Conservation (phyloP, 2,329 filamentous ascomycete species). For the Macrophomina pseudophaseolina region DNA sequence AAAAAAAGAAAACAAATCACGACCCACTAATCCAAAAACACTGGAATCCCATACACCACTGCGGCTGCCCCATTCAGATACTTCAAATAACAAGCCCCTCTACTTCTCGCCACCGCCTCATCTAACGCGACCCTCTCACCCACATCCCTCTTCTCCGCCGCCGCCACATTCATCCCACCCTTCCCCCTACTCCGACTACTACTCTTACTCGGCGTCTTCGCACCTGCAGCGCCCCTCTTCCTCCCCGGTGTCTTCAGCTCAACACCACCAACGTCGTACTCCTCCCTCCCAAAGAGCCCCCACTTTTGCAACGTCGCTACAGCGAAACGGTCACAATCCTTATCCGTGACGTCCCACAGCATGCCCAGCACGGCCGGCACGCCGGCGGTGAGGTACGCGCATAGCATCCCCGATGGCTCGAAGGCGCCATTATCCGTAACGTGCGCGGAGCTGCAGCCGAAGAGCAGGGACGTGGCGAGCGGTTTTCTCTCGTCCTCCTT, state of each 20-base stretch:
- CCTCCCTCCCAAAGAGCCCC: slow-evolving; percentile 68
- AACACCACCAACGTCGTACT: slow-evolving; percentile 30
- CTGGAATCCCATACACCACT: slow-evolving; percentile 92
- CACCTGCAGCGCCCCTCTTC: slow-evolving; percentile 36
- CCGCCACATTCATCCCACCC: slow-evolving; percentile 27
- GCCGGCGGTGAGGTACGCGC: slow-evolving; percentile 87
- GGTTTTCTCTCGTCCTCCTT: slow-evolving; percentile 22
- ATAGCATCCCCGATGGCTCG: slow-evolving; percentile 86
- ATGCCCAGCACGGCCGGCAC: slow-evolving; percentile 85
- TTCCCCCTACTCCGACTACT: slow-evolving; percentile 31
- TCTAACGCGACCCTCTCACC: slow-evolving; percentile 59
- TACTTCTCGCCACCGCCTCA: slow-evolving; percentile 78
- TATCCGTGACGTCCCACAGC: slow-evolving; percentile 97
- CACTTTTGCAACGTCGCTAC: slow-evolving; percentile 80
- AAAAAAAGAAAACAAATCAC: neutral
- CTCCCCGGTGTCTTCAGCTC: slow-evolving; percentile 36
- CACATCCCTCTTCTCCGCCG: slow-evolving; percentile 33
- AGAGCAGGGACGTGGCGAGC: slow-evolving; percentile 81
- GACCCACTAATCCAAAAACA: slow-evolving; percentile 65
- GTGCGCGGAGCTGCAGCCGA: slow-evolving; percentile 90
- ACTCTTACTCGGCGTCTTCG: slow-evolving; percentile 29
- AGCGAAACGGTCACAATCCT: slow-evolving; percentile 94
- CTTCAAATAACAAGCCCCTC: slow-evolving; percentile 80
- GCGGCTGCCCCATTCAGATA: slow-evolving; percentile 95
- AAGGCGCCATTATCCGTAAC: slow-evolving; percentile 83